Base-by-base conservation (phyloP, 495 filamentous ascomycete genomes). In the Aspergillus panamensis region DNA sequence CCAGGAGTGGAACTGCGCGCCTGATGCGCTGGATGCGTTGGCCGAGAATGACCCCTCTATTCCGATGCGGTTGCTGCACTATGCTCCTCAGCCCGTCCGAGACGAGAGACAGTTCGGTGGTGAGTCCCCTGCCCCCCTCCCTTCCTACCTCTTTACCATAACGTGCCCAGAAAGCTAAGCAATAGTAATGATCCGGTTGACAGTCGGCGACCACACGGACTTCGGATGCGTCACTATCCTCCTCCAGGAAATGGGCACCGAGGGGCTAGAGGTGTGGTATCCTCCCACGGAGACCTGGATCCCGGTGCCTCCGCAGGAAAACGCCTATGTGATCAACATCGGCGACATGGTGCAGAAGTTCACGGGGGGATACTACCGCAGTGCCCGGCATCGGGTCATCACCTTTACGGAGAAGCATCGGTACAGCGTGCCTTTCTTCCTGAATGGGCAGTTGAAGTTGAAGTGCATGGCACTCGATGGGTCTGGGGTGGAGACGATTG, bases 181-280 rank as follows among this genome's bases (percentile, higher is more conserved):
- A 16, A 40, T 40, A 40, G 7, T 40, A 13, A 40, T 40, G 6
- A 5, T 32, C 8, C 40, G 9, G 5, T 8, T 0, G 6, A 55
- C 8, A 40, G 53, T 63, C 21, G 73, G 71, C 8, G 79, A 77
- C 13, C 71, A 73, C 42, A 72, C 63, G 6, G 71, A 73, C 37
- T 71, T 71, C 55, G 62, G 67, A 19, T 69, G 67, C 51, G 65
- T 73, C 35, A 74, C 68, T 8, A 54, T 72, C 45, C 59, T 76
- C 1, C 68, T 77, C 30, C 72, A 69, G 29, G 70, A 65, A 19
- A 19, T 45, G 39, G 62, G 59, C 8, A 59, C 50, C 0, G 47
- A 56, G 3, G 62, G 63, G 2, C 40, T 66, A 2, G 54, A 67
- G 43, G 60, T 61, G 16, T 17, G 21, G 19, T 42, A 57, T 40